A percentile compares a stretch with the other conserved stretches of the same genome.
phyloP scores from a whole-genome alignment of 2,329 filamentous ascomycete genomes.

The Venturia oleaginea region DNA sequence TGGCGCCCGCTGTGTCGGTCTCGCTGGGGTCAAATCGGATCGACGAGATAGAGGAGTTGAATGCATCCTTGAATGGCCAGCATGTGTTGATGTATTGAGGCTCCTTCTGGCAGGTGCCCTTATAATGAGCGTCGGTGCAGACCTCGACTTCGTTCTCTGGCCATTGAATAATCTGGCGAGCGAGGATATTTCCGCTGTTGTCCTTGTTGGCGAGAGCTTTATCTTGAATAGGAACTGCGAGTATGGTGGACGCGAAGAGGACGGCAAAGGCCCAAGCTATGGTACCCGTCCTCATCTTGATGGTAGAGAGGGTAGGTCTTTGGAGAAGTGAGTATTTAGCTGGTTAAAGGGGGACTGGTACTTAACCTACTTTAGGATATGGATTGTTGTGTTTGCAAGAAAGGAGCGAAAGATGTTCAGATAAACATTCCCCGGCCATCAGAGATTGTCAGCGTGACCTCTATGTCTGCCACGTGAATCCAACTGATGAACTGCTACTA shows the following conservation, averaged over 20 bases:
- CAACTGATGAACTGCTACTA: no score
- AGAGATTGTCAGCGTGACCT: no score
- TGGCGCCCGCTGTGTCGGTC: neutral
- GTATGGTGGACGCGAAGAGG: neutral
- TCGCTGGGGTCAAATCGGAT: neutral
- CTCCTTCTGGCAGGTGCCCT: neutral
- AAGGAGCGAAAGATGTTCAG: no score
- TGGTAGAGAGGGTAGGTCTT: neutral
- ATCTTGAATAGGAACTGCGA: neutral
- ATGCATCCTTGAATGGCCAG: neutral
- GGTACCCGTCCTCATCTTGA: neutral
- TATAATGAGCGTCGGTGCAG: neutral
- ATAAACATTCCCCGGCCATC: no score
- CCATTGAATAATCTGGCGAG: neutral
- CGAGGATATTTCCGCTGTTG: neutral
- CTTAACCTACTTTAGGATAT: no score
- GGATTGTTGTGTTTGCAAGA: no score
- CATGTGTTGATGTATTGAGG: neutral
- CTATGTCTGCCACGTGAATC: no score
- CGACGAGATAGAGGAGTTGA: neutral
- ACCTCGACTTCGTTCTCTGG: constrained; percentile 1
- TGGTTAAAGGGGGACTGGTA: no score
- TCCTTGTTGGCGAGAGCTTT: neutral
- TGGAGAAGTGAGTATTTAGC: neutral
- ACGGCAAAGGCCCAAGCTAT: neutral